Evolutionary conservation across 768 basidiomycete genomes (phyloP).

Genomic region (Plicaturopsis crispa): DNA sequence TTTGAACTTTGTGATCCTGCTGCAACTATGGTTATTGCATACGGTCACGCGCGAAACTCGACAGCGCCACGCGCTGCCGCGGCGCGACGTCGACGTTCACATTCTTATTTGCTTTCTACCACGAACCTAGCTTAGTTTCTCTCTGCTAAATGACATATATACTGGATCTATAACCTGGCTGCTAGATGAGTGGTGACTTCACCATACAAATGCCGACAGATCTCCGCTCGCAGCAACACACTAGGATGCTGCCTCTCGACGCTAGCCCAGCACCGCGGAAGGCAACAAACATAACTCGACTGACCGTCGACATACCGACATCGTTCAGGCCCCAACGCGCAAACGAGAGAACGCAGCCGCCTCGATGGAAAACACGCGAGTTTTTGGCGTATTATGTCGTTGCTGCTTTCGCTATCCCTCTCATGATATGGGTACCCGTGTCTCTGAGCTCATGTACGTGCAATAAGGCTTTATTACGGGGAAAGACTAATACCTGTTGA

Average conservation of each 20-base stretch:
- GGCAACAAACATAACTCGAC: conserved; percentile 26
- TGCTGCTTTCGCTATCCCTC: conserved; percentile 51
- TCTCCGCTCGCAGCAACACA: conserved; percentile 13
- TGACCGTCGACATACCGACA: conserved; percentile 52
- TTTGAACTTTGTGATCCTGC: too few species aligned
- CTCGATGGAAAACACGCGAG: conserved; percentile 77
- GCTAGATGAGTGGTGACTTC: conserved; percentile 23
- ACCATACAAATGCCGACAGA: conserved; percentile 25
- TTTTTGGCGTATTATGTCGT: conserved; percentile 71
- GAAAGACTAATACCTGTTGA: conserved; percentile 5
- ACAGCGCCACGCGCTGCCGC: too few species aligned
- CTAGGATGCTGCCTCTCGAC: conserved; percentile 2
- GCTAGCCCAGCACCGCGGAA: conserved; percentile 12
- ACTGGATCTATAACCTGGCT: too few species aligned
- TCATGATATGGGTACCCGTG: conserved; percentile 74
- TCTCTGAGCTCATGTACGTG: conserved; percentile 69
- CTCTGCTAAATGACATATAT: conserved; percentile 1
- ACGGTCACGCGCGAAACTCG: too few species aligned
- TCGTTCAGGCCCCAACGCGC: conserved; percentile 21
- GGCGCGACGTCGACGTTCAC: too few species aligned
- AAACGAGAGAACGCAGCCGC: conserved; percentile 21
- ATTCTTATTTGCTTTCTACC: conserved; percentile 1
- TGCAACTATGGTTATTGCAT: too few species aligned
- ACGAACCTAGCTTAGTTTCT: conserved; percentile 4
- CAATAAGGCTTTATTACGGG: conserved; percentile 2